These are phyloP conservation scores for Talaromyces sp. DNA, from an alignment of 2,329 filamentous ascomycete genomes.

Conservation along the genomic window DNA sequence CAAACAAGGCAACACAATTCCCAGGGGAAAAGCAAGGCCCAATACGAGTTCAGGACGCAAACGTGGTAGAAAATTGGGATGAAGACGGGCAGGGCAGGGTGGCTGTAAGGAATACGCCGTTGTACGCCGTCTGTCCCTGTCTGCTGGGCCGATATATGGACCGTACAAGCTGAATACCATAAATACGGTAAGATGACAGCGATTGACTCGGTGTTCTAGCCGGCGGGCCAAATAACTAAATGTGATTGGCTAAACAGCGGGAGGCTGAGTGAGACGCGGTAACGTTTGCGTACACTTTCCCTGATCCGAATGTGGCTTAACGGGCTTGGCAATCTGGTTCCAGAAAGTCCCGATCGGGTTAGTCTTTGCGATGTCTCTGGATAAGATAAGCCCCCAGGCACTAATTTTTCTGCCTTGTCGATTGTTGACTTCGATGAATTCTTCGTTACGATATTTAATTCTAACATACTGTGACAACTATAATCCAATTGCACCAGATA, in stretches of 20 bases:
- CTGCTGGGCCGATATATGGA: not conserved
- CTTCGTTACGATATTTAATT: too few relatives aligned
- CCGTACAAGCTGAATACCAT: not conserved
- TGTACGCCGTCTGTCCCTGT: not conserved
- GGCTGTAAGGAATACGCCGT: not conserved
- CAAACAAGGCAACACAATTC: not conserved
- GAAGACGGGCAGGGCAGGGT: not conserved
- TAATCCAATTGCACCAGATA: not conserved
- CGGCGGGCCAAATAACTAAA: not conserved
- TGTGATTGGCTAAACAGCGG: not conserved
- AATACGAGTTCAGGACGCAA: not conserved
- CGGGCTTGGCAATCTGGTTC: not conserved
- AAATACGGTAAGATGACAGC: not conserved
- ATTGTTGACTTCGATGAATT: too few relatives aligned
- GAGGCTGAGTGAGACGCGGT: not conserved
- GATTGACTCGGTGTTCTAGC: not conserved
- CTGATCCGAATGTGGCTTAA: not conserved
- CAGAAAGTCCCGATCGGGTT: not conserved
- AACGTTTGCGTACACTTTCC: not conserved
- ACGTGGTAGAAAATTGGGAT: slow-evolving; percentile 4
- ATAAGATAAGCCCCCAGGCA: not conserved
- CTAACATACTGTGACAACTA: too few relatives aligned
- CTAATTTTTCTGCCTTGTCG: not conserved
- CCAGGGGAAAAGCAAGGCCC: not conserved
- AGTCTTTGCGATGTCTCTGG: not conserved